These are phyloP conservation scores for Alternaria longipes DNA, from an alignment of 2,329 filamentous ascomycete genomes.

Conservation along the genomic window DNA sequence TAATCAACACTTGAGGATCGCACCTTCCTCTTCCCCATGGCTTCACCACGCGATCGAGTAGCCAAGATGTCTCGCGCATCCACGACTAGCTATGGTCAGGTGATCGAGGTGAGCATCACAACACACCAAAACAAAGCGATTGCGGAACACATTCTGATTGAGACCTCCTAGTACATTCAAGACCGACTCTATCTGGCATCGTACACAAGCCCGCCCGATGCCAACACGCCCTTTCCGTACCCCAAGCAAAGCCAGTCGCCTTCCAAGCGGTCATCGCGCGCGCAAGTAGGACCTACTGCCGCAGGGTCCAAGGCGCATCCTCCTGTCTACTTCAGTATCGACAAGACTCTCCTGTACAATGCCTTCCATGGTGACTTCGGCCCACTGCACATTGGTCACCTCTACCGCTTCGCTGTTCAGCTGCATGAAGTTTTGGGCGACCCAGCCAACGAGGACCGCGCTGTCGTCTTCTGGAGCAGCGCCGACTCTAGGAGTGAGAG, in stretches of 20 bases:
- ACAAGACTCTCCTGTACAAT: conserved; percentile 93
- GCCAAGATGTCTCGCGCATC: conserved; percentile 44
- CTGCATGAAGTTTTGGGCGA: conserved; percentile 95
- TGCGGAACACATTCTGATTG: conserved; percentile 19
- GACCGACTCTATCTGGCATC: conserved; percentile 95
- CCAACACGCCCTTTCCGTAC: conserved; percentile 87
- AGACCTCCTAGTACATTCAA: conserved; percentile 53
- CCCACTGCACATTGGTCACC: conserved; percentile 93
- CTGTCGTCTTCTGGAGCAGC: conserved; percentile 95
- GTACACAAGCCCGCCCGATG: conserved; percentile 82
- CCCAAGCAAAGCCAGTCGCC: conserved; percentile 72
- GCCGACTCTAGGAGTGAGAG: conserved; percentile 86
- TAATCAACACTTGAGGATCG: conserved; percentile 18
- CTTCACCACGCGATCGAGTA: conserved; percentile 39
- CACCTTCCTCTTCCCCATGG: conserved; percentile 31
- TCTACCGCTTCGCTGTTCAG: conserved; percentile 95
- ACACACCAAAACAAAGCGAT: conserved; percentile 37
- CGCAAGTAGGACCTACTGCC: conserved; percentile 66
- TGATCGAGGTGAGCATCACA: conserved; percentile 86
- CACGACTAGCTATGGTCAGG: conserved; percentile 75
- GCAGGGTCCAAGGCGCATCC: conserved; percentile 63
- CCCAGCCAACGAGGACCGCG: conserved; percentile 86
- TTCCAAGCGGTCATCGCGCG: conserved; percentile 77
- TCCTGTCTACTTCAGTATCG: conserved; percentile 95
- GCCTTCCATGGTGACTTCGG: conserved; percentile 99